These are phyloP conservation scores for Russula compacta DNA, from an alignment of 768 basidiomycete species.

Conservation along the genomic window DNA sequence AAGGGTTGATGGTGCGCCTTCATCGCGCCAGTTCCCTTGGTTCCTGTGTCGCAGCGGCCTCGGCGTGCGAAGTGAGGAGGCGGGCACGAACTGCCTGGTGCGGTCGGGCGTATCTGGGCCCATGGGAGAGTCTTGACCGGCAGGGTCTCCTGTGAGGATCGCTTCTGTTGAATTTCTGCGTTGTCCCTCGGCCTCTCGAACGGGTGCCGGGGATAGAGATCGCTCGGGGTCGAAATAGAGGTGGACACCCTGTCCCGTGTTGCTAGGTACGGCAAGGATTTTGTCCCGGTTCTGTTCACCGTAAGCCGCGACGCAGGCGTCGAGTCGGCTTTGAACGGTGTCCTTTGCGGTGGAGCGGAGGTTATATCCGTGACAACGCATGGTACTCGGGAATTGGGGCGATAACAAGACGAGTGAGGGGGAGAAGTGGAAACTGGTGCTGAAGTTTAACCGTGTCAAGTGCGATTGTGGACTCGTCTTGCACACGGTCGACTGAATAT, in stretches of 20 bases:
- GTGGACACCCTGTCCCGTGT: background rate
- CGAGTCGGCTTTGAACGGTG: background rate
- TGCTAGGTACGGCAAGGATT: background rate
- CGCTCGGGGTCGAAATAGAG: background rate
- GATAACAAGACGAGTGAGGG: background rate
- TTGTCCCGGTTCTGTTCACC: conserved; percentile 2
- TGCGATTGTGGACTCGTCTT: background rate
- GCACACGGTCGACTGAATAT: background rate
- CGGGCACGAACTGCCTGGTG: no score
- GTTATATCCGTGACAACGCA: background rate
- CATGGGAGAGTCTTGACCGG: background rate
- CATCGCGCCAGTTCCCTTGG: background rate
- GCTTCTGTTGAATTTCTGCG: background rate
- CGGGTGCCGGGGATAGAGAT: background rate
- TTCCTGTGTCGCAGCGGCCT: background rate
- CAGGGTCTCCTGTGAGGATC: background rate
- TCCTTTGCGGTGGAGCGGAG: conserved; percentile 4
- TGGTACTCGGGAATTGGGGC: background rate
- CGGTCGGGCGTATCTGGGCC: background rate
- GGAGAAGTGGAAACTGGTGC: background rate
- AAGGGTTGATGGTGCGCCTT: background rate
- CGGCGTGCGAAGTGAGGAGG: background rate
- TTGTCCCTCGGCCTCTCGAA: background rate
- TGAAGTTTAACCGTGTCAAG: background rate
- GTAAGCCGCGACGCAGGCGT: background rate